These are phyloP conservation scores for Debaryomyces tyrocola DNA, from an alignment of 805 yeast species.

Conservation along the genomic window DNA sequence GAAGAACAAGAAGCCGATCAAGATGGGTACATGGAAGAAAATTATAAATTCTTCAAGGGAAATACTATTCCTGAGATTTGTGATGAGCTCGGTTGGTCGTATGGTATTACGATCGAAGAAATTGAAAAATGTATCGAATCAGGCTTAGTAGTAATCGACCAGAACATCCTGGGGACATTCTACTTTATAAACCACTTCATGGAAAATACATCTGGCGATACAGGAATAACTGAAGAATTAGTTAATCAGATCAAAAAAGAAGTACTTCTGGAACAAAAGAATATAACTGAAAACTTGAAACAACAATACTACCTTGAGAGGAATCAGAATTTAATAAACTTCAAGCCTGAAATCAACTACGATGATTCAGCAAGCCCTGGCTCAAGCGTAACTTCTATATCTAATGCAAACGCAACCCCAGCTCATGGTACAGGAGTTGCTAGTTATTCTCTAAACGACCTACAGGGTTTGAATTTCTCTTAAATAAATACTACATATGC, in stretches of 20 bases:
- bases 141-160: conserved; percentile 65
- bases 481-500: not conserved
- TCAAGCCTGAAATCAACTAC: conserved; percentile 7
- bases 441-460: conserved; percentile 10
- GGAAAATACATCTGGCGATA: conserved; percentile 8
- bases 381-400: too few relatives aligned
- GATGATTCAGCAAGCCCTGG: too few relatives aligned
- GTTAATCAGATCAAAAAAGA: conserved; percentile 10
- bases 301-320: conserved; percentile 7
- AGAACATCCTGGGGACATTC: conserved; percentile 62
- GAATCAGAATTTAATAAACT: conserved; percentile 12
- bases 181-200: conserved; percentile 53
- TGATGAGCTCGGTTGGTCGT: conserved; percentile 60
- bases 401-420: too few relatives aligned
- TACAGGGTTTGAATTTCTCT: conserved; percentile 11
- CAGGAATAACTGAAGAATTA: conserved; percentile 9
- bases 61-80: conserved; percentile 43
- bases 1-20: conserved; percentile 7
- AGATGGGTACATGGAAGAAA: conserved; percentile 15
- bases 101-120: conserved; percentile 64
- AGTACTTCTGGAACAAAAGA: conserved; percentile 17
- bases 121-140: conserved; percentile 55
- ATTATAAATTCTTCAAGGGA: conserved; percentile 29
- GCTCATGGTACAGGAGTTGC: not conserved
- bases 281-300: conserved; percentile 13